A percentile compares a stretch with the other conserved stretches of the same genome.
phyloP scores from a whole-genome alignment of 2,329 filamentous ascomycete species.

The Alternaria novae-zelandiae region DNA sequence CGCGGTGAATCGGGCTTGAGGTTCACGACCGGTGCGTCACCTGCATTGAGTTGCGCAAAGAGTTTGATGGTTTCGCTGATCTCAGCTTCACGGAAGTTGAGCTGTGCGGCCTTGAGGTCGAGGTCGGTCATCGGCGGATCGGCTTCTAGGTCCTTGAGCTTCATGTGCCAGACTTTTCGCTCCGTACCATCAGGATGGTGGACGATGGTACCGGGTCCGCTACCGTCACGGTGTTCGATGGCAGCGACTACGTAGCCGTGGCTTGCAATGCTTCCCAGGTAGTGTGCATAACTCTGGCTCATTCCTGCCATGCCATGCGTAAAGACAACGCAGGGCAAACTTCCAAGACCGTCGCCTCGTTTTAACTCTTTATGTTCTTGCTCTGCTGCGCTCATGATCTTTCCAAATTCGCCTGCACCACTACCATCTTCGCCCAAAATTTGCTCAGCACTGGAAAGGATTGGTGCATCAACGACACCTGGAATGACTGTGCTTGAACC shows the following conservation, averaged over 20 bases:
- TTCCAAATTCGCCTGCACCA: conserved; percentile 19
- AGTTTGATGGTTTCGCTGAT: conserved; percentile 54
- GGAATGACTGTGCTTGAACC: conserved; percentile 52
- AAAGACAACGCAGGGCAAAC: conserved; percentile 54
- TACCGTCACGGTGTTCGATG: conserved; percentile 57
- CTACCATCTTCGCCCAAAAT: conserved; percentile 28
- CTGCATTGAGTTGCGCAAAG: conserved; percentile 49
- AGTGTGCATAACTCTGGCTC: conserved; percentile 55
- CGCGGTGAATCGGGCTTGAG: conserved; percentile 59
- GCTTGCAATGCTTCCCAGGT: conserved; percentile 54
- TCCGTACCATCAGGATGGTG: conserved; percentile 42
- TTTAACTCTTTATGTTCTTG: conserved; percentile 32
- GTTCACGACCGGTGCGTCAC: conserved; percentile 43
- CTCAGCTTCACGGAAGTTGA: conserved; percentile 55
- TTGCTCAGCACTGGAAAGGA: conserved; percentile 37
- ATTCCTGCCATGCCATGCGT: conserved; percentile 56
- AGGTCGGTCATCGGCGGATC: conserved; percentile 40
- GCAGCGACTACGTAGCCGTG: conserved; percentile 55
- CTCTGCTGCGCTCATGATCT: conserved; percentile 23
- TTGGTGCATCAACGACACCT: conserved; percentile 52
- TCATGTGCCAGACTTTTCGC: conserved; percentile 48
- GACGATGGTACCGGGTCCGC: conserved; percentile 53
- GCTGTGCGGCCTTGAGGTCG: conserved; percentile 51
- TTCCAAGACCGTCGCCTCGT: conserved; percentile 32
- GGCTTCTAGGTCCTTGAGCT: conserved; percentile 41